Conservation (phyloP, 2,329 filamentous ascomycete species). For the Fusarium sterilihyphosum region DNA sequence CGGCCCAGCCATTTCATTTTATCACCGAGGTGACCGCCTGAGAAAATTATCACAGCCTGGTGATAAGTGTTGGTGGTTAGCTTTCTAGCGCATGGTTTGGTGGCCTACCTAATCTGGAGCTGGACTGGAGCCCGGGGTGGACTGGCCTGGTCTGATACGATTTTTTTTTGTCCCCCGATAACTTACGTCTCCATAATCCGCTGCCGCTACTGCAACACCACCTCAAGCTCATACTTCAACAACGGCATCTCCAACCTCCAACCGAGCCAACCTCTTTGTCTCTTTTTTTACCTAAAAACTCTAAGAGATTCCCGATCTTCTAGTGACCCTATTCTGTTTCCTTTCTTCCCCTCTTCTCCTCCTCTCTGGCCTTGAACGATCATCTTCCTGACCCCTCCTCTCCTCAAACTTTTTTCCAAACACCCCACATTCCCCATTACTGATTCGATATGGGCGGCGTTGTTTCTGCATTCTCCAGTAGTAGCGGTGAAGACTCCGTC, state of each 20-base stretch:
- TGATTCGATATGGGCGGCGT: constrained; percentile 53
- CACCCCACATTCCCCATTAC: constrained; percentile 28
- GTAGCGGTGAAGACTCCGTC: constrained; percentile 47
- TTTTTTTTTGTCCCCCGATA: constrained; percentile 24
- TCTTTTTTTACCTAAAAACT: constrained; percentile 6
- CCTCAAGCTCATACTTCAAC: constrained; percentile 21
- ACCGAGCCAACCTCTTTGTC: constrained; percentile 26
- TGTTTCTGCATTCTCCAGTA: constrained; percentile 50
- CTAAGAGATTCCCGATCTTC: constrained; percentile 9
- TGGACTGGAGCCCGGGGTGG: not conserved
- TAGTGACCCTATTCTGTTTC: not conserved
- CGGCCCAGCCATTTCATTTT: constrained; percentile 43
- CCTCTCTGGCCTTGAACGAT: not conserved
- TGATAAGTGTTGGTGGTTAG: not conserved
- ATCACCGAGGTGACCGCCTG: constrained; percentile 41
- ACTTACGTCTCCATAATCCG: constrained; percentile 20
- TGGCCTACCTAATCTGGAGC: constrained; percentile 9
- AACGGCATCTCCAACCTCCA: constrained; percentile 28
- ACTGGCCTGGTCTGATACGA: constrained; percentile 27
- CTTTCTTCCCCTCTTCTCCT: constrained; percentile 5
- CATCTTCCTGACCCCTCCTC: constrained; percentile 9
- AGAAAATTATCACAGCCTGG: constrained; percentile 24
- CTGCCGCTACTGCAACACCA: constrained; percentile 28
- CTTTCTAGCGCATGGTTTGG: not conserved
- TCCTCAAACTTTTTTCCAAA: not conserved